Evolutionary conservation across 768 basidiomycete genomes (phyloP), one percentile per base, ranked within the genome.

Genomic region (Cystofilobasidium ferigula): DNA sequence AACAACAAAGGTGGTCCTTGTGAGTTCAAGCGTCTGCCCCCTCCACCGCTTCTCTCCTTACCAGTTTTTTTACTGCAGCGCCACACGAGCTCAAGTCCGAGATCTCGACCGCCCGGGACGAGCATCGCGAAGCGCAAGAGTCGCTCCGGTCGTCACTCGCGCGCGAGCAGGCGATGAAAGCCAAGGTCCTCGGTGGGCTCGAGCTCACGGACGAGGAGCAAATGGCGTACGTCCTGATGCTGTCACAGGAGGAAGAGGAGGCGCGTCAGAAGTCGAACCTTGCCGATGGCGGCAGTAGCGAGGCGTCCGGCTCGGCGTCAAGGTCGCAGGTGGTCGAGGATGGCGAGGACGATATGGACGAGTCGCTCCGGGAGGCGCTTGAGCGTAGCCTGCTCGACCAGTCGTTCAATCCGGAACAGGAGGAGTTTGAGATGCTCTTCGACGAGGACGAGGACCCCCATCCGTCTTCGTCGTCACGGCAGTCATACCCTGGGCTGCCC

Each of bases 161-260:
- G 13, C 36, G 40, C 2, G 26, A 62, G 13, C 58, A 45, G 43
- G 56, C 64, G 5, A 53, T 61, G 60, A 12, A 36, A 18, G 65
- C 53, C 16, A 51, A 51, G 16, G 43, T 61, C 53, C 18, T n/a
- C 0, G 65, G 60, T n/a, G 60, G 60, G 5, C 65, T 67, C 38
- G 65, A 47, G 10, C 40, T 67, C 0, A 61, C 65, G 12, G 65
- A 57, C 26, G 53, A 60, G 40, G 65, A 67, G 43, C 51, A 54
- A 13, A 40, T 67, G 16, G 65, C 58, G 8, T 67, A 67, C 56
- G 58, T 51, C n/a, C 35, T 67, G 7, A 34, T 67, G 38, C 35
- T 67, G 32, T 56, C 48, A 30, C 65, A 60, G 12, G 65, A 67
- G 16, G 65, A 67, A 35, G 65, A 67, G 34, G 38, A 57, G 26